Evolutionary conservation across 2,329 filamentous ascomycete genomes (phyloP).

Genomic region (Exophiala sp.): DNA sequence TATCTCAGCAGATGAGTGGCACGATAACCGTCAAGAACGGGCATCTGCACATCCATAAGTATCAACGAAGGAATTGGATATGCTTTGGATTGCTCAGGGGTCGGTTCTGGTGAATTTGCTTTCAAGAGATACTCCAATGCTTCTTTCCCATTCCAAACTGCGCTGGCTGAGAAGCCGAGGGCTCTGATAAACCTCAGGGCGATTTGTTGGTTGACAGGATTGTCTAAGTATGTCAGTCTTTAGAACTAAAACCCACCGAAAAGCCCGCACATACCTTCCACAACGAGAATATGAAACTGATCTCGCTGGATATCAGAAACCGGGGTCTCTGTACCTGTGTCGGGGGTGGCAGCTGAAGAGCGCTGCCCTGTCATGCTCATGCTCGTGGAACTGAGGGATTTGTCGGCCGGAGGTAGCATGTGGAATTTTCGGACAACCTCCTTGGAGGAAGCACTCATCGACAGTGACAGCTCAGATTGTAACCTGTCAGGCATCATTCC

Average conservation of each 20-base stretch:
- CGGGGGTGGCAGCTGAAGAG: constrained; percentile 46
- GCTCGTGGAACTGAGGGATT: constrained; percentile 25
- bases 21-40: constrained; percentile 69
- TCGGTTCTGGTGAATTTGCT: constrained; percentile 38
- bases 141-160: constrained; percentile 72
- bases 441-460: constrained; percentile 21
- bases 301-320: constrained; percentile 51
- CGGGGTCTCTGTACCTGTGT: neutral
- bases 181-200: constrained; percentile 69
- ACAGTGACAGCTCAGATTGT: constrained; percentile 40
- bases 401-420: constrained; percentile 5
- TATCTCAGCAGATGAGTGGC: constrained; percentile 68
- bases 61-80: constrained; percentile 64
- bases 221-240: constrained; percentile 45
- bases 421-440: constrained; percentile 8
- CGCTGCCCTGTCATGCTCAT: constrained; percentile 15
- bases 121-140: constrained; percentile 64
- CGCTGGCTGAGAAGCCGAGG: constrained; percentile 63
- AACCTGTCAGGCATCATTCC: constrained; percentile 41
- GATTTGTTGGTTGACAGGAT: constrained; percentile 69
- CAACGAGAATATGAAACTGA: constrained; percentile 64
- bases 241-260: neutral
- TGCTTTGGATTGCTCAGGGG: constrained; percentile 36
- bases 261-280: constrained; percentile 47
- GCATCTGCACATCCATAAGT: constrained; percentile 72